Percentiles rank a stretch among this genome's conserved stretches.
Evolutionary conservation across 495 filamentous ascomycete species (phyloP).

Genomic region (Annulohypoxylon stygium): DNA sequence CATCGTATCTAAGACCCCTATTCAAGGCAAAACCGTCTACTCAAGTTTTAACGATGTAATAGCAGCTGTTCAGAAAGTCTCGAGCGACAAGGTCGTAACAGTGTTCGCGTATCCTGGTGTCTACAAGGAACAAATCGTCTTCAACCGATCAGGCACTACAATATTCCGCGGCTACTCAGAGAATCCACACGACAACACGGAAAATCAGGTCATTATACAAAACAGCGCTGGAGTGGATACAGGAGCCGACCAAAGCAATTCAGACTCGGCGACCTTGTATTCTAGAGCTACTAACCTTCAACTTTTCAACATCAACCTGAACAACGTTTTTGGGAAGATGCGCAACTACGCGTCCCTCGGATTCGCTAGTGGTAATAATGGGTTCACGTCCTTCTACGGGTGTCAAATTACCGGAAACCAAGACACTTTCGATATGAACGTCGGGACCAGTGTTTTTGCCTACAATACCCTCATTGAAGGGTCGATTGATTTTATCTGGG

Average conservation of each 20-base stretch:
- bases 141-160: slow-evolving; percentile 48
- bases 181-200: slow-evolving; percentile 37
- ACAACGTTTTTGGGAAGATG: slow-evolving; percentile 43
- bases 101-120: slow-evolving; percentile 50
- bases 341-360: slow-evolving; percentile 48
- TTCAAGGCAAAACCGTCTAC: slow-evolving; percentile 48
- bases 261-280: slow-evolving; percentile 49
- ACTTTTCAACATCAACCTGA: slow-evolving; percentile 46
- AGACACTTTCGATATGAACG: slow-evolving; percentile 41
- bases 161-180: slow-evolving; percentile 51
- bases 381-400: slow-evolving; percentile 45
- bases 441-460: slow-evolving; percentile 39
- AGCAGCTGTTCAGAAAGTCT: slow-evolving; percentile 17
- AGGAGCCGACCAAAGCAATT: slow-evolving; percentile 45
- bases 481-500: slow-evolving; percentile 51
- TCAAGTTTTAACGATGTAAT: slow-evolving; percentile 35
- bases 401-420: slow-evolving; percentile 46
- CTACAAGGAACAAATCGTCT: slow-evolving; percentile 51
- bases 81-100: slow-evolving; percentile 34
- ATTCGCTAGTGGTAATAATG: slow-evolving; percentile 48
- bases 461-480: slow-evolving; percentile 44
- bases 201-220: slow-evolving; percentile 45
- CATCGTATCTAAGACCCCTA: slow-evolving; percentile 48
- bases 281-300: slow-evolving; percentile 34
- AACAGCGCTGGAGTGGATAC: slow-evolving; percentile 48